These are phyloP conservation scores for Saccharomyces hybrid DNA, from an alignment of 1,139 yeast species.

Conservation along the genomic window DNA sequence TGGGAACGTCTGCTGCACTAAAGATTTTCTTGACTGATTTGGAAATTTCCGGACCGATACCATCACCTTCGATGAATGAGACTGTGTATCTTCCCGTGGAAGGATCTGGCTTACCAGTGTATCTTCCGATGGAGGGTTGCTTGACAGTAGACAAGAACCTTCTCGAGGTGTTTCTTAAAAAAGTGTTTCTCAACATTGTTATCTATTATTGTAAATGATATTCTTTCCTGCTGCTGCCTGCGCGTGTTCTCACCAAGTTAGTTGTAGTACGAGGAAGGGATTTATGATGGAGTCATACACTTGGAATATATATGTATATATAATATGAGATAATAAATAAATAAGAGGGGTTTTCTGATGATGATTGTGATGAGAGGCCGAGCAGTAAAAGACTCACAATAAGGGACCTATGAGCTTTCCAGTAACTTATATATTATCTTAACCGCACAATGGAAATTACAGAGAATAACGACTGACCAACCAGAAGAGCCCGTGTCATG, in stretches of 20 bases:
- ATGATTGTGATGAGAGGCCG: not conserved
- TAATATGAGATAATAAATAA: not conserved
- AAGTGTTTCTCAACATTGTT: constrained; percentile 4
- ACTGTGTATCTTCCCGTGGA: constrained; percentile 76
- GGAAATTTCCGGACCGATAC: constrained; percentile 94
- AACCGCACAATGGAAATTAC: not conserved
- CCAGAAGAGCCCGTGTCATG: not conserved
- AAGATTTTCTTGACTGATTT: constrained; percentile 86
- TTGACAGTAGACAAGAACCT: constrained; percentile 5
- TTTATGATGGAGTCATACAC: not conserved
- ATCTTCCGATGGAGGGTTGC: constrained; percentile 20
- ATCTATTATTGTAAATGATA: not conserved
- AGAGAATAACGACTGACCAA: not conserved
- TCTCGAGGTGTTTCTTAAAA: not conserved
- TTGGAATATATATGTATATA: not conserved
- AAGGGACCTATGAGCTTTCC: not conserved
- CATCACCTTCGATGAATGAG: constrained; percentile 96
- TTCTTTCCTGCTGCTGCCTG: not conserved
- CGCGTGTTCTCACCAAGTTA: not conserved
- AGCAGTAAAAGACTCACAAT: not conserved
- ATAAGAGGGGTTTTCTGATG: constrained; percentile 14
- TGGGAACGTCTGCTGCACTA: constrained; percentile 88
- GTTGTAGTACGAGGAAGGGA: not conserved
- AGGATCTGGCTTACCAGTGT: constrained; percentile 28
- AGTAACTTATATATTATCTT: not conserved